These are phyloP conservation scores for Bacterosira constricta DNA, from an alignment of 108 stramenopile species.

Conservation along the genomic window DNA sequence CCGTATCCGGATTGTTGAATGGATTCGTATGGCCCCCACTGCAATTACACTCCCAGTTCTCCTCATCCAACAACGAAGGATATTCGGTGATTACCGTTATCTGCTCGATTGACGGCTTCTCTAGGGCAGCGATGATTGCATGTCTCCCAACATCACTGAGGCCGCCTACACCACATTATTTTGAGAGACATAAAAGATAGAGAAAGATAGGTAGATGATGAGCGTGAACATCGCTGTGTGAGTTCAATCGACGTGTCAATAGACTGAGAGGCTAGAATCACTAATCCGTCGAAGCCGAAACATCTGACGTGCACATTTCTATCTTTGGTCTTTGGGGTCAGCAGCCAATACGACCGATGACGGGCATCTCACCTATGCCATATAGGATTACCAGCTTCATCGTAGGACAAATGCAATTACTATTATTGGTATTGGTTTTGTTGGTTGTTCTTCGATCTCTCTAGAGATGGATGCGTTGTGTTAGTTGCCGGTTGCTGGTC, in stretches of 20 bases:
- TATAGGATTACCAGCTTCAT: conserved; percentile 1
- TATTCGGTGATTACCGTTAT: conserved; percentile 66
- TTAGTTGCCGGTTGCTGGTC: not conserved
- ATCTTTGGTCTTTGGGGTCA: too few relatives aligned
- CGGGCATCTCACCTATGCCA: conserved; percentile 12
- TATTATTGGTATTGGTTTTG: too few relatives aligned
- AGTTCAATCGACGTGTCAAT: too few relatives aligned
- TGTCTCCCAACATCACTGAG: conserved; percentile 70
- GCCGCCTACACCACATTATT: conserved; percentile 63
- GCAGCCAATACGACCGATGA: too few relatives aligned
- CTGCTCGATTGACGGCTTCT: conserved; percentile 35
- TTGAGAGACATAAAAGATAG: too few relatives aligned
- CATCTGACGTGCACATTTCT: too few relatives aligned
- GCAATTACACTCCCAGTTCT: conserved; percentile 76
- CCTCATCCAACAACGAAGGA: conserved; percentile 52
- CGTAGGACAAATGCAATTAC: not conserved
- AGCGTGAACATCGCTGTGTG: too few relatives aligned
- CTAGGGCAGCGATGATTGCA: conserved; percentile 66
- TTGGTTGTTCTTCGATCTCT: too few relatives aligned
- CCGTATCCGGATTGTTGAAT: conserved; percentile 12
- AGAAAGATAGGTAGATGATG: too few relatives aligned
- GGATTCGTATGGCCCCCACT: conserved; percentile 39
- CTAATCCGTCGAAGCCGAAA: too few relatives aligned
- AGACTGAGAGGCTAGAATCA: too few relatives aligned
- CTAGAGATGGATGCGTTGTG: not conserved